These are phyloP conservation scores for Cladophialophora yegresii DNA, from an alignment of 2,329 filamentous ascomycete genomes.

Conservation along the genomic window DNA sequence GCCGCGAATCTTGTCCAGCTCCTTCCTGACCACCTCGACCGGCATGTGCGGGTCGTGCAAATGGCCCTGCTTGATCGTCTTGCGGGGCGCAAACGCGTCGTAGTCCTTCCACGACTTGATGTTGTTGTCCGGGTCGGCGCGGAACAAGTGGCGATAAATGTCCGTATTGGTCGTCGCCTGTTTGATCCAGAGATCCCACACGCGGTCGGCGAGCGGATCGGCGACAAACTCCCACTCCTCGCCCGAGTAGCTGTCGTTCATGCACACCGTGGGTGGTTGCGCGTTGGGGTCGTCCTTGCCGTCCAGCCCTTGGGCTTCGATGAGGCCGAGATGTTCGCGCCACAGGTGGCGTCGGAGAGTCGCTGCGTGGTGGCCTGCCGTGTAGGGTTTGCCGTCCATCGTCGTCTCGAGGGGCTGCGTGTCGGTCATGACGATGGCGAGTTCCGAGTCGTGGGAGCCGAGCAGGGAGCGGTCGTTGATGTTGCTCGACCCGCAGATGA, in stretches of 20 bases:
- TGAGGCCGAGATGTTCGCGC: slow-evolving; percentile 85
- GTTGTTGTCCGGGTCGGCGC: slow-evolving; percentile 83
- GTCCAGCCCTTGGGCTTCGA: slow-evolving; percentile 70
- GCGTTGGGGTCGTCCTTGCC: slow-evolving; percentile 72
- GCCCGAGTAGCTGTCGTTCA: slow-evolving; percentile 74
- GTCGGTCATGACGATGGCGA: slow-evolving; percentile 86
- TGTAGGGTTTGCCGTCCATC: slow-evolving; percentile 73
- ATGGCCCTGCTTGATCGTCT: slow-evolving; percentile 77
- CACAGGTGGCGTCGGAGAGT: slow-evolving; percentile 82
- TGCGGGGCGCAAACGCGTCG: slow-evolving; percentile 69
- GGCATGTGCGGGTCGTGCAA: slow-evolving; percentile 79
- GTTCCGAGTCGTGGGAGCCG: slow-evolving; percentile 81
- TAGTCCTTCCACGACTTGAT: slow-evolving; percentile 91
- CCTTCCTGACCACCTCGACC: slow-evolving; percentile 68
- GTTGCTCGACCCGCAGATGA: slow-evolving; percentile 77
- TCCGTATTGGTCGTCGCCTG: slow-evolving; percentile 78
- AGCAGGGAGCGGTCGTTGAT: slow-evolving; percentile 75
- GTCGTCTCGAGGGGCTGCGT: slow-evolving; percentile 66
- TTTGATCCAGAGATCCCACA: slow-evolving; percentile 70
- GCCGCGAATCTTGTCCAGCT: slow-evolving; percentile 77
- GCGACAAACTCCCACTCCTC: slow-evolving; percentile 67
- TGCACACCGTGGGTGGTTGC: slow-evolving; percentile 67
- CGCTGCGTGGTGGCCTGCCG: slow-evolving; percentile 73
- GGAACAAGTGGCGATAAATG: slow-evolving; percentile 78
- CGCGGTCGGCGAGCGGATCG: slow-evolving; percentile 70